Percentiles rank a stretch among this genome's conserved stretches.
These are phyloP conservation scores for Starmerella lactis-condensi DNA, from an alignment of 805 yeast genomes.

Conservation along the genomic window DNA sequence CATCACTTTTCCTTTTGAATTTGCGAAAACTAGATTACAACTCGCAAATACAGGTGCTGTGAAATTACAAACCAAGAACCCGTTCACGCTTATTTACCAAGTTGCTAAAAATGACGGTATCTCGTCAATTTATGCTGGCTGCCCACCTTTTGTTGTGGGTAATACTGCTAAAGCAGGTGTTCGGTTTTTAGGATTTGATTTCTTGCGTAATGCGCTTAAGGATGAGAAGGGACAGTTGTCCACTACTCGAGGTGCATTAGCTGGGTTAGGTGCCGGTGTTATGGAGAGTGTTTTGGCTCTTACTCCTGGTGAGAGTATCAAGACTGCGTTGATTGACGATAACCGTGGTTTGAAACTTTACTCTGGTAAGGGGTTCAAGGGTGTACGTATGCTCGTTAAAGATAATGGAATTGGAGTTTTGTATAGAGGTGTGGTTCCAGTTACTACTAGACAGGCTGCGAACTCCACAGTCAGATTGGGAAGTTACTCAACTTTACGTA, in stretches of 20 bases:
- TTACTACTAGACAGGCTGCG: slow-evolving; percentile 86
- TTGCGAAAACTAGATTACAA: slow-evolving; percentile 87
- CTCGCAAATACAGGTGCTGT: slow-evolving; percentile 20
- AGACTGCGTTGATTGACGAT: slow-evolving; percentile 89
- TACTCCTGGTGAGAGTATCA: slow-evolving; percentile 92
- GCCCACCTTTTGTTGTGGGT: slow-evolving; percentile 91
- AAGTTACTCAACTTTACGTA: slow-evolving; percentile 73
- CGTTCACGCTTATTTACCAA: slow-evolving; percentile 57
- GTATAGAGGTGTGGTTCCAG: slow-evolving; percentile 81
- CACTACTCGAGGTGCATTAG: slow-evolving; percentile 79
- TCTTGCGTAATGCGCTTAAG: slow-evolving; percentile 54
- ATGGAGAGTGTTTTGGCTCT: slow-evolving; percentile 83
- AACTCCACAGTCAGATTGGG: slow-evolving; percentile 91
- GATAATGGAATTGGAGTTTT: slow-evolving; percentile 74
- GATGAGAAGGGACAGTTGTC: slow-evolving; percentile 76
- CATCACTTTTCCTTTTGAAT: slow-evolving; percentile 88
- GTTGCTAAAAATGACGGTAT: slow-evolving; percentile 66
- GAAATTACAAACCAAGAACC: slow-evolving; percentile 40
- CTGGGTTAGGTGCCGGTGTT: slow-evolving; percentile 96
- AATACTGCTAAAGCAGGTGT: slow-evolving; percentile 94
- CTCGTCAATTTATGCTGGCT: slow-evolving; percentile 70
- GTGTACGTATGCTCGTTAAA: slow-evolving; percentile 43
- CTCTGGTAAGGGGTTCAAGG: slow-evolving; percentile 35
- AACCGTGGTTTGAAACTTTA: slow-evolving; percentile 55
- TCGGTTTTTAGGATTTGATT: slow-evolving; percentile 80